A percentile compares a stretch with the other conserved stretches of the same genome.
These are phyloP conservation scores for Peterozyma toletana DNA, from an alignment of 805 yeast species.

Conservation along the genomic window DNA sequence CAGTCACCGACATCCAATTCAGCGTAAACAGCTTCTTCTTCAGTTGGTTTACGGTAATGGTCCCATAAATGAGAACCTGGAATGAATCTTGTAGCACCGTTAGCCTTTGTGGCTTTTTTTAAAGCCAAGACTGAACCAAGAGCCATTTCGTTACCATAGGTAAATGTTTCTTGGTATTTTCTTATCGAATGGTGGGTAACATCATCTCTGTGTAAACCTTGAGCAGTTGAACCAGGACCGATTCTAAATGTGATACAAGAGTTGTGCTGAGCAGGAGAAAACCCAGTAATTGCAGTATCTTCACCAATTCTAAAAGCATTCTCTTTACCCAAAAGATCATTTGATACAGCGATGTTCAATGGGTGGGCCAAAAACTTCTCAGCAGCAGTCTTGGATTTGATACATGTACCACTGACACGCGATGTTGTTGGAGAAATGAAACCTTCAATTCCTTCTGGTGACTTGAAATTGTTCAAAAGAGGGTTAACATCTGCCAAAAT, in stretches of 20 bases:
- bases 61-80: constrained; percentile 25
- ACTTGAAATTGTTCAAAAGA: not conserved
- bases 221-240: constrained; percentile 14
- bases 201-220: too few relatives aligned
- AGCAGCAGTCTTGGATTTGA: constrained; percentile 15
- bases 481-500: too few relatives aligned
- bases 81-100: constrained; percentile 6
- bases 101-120: too few relatives aligned
- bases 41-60: constrained; percentile 16
- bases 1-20: constrained; percentile 20
- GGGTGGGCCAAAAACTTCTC: constrained; percentile 12
- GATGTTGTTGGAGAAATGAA: constrained; percentile 19
- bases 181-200: too few relatives aligned
- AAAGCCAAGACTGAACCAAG: too few relatives aligned
- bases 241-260: constrained; percentile 15
- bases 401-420: constrained; percentile 15
- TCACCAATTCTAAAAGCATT: constrained; percentile 16
- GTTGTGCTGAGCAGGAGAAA: constrained; percentile 14
- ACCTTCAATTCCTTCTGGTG: not conserved
- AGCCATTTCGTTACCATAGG: too few relatives aligned
- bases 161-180: too few relatives aligned
- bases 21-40: constrained; percentile 15
- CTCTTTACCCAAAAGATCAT: constrained; percentile 13
- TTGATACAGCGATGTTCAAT: constrained; percentile 12
- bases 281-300: constrained; percentile 13